Evolutionary conservation across 2,329 filamentous ascomycete genomes (phyloP).

Genomic region (Sclerotinia trifoliorum): DNA sequence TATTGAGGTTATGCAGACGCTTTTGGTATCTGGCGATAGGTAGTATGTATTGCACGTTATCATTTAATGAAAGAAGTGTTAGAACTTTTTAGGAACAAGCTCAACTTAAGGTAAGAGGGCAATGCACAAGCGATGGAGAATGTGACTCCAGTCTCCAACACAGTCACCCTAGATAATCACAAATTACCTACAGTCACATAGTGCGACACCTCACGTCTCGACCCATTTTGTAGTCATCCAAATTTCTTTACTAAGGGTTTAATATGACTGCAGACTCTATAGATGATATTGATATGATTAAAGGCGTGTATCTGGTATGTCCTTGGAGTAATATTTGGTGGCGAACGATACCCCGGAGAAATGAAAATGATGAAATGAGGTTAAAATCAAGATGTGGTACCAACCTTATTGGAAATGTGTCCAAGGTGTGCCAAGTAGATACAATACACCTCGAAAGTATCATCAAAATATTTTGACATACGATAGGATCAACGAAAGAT

Average conservation of each 20-base stretch:
- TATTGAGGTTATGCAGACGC: neutral
- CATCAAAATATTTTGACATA: no score
- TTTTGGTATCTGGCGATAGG: neutral
- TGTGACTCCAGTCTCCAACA: neutral
- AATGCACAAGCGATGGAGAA: neutral
- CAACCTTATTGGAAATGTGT: no score
- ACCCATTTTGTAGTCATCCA: neutral
- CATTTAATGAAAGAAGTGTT: neutral
- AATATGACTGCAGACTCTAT: neutral
- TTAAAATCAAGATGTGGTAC: neutral
- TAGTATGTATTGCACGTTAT: neutral
- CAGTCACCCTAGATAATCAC: neutral
- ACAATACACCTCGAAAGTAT: no score
- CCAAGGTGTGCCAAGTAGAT: no score
- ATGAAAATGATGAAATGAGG: neutral
- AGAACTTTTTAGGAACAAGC: neutral
- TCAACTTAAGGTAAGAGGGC: neutral
- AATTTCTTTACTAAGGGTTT: neutral
- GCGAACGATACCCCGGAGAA: no score
- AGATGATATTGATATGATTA: neutral
- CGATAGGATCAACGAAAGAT: no score
- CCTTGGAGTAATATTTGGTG: neutral
- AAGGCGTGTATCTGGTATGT: neutral
- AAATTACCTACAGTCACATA: neutral
- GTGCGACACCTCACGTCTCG: neutral